Evolutionary conservation across 345 rosid genomes (phyloP).

Genomic region (Citrus maxima): DNA sequence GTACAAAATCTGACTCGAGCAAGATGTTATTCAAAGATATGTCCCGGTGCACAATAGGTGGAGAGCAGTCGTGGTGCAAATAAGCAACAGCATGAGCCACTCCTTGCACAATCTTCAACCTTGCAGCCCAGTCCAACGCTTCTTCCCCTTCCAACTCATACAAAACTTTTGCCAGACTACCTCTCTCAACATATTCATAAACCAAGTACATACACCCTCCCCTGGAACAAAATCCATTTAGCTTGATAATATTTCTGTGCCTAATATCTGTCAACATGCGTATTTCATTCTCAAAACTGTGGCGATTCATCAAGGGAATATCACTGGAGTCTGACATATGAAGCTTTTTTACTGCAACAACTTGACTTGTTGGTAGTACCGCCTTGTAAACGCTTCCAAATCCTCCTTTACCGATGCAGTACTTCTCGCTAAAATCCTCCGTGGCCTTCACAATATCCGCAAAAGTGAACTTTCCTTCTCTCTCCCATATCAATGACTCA

Average conservation of each 20-base stretch:
- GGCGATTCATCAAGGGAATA: constrained; percentile 32
- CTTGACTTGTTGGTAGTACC: constrained; percentile 34
- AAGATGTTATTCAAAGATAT: constrained; percentile 50
- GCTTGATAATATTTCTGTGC: constrained; percentile 65
- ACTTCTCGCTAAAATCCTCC: constrained; percentile 39
- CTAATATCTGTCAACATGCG: constrained; percentile 45
- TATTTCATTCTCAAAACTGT: constrained; percentile 59
- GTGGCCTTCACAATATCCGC: constrained; percentile 58
- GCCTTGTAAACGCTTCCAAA: constrained; percentile 67
- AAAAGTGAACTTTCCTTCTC: constrained; percentile 53
- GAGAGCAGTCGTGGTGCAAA: constrained; percentile 67
- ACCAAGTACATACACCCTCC: constrained; percentile 50
- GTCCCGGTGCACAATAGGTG: constrained; percentile 64
- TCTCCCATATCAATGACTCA: constrained; percentile 52
- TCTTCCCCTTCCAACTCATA: constrained; percentile 31
- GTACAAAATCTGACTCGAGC: constrained; percentile 52
- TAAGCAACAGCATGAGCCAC: constrained; percentile 72
- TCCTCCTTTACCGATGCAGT: constrained; percentile 69
- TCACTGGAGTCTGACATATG: constrained; percentile 34
- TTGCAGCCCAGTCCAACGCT: constrained; percentile 41
- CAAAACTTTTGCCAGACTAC: constrained; percentile 50
- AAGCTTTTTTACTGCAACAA: constrained; percentile 57
- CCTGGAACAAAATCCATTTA: constrained; percentile 56
- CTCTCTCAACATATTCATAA: constrained; percentile 53
- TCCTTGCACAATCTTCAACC: constrained; percentile 51